phyloP scores from a whole-genome alignment of 257 asterid species.

The Rehmannia glutinosa region DNA sequence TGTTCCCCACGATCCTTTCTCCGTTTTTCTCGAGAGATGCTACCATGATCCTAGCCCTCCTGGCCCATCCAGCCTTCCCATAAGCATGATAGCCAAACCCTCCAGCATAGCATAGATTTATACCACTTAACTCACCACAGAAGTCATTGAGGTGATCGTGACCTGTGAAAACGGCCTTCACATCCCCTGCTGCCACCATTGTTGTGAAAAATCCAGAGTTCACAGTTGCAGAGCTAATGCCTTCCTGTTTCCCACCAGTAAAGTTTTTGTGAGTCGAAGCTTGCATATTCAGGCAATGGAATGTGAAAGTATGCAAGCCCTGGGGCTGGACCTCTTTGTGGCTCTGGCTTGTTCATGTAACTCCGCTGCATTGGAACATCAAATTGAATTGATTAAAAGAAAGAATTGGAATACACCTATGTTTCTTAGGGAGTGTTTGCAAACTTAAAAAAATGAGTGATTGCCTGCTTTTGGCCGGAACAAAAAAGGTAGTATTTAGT shows the following conservation, averaged over 20 bases:
- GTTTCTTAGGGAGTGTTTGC: no score
- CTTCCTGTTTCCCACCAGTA: slow-evolving; percentile 82
- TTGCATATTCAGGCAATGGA: slow-evolving; percentile 84
- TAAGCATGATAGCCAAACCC: slow-evolving; percentile 97
- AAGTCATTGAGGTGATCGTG: slow-evolving; percentile 94
- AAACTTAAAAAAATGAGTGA: no score
- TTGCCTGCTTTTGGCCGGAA: no score
- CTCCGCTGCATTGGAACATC: slow-evolving; percentile 38
- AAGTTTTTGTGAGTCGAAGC: slow-evolving; percentile 70
- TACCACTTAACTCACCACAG: slow-evolving; percentile 68
- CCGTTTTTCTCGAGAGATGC: slow-evolving; percentile 70
- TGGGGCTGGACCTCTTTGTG: slow-evolving; percentile 65
- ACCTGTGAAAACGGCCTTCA: slow-evolving; percentile 88
- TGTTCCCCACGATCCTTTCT: slow-evolving; percentile 69
- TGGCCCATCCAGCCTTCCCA: slow-evolving; percentile 91
- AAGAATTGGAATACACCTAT: no score
- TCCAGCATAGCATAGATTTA: slow-evolving; percentile 88
- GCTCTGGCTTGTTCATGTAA: slow-evolving; percentile 56
- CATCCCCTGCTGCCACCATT: slow-evolving; percentile 82
- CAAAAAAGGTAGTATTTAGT: no score
- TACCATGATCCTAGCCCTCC: slow-evolving; percentile 92
- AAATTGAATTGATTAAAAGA: not conserved
- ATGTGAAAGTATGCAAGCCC: slow-evolving; percentile 92
- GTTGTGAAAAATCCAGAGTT: slow-evolving; percentile 92
- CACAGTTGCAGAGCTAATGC: slow-evolving; percentile 75